Evolutionary conservation across 179 eudicot species (phyloP).

Genomic region (Spinacia oleracea): DNA sequence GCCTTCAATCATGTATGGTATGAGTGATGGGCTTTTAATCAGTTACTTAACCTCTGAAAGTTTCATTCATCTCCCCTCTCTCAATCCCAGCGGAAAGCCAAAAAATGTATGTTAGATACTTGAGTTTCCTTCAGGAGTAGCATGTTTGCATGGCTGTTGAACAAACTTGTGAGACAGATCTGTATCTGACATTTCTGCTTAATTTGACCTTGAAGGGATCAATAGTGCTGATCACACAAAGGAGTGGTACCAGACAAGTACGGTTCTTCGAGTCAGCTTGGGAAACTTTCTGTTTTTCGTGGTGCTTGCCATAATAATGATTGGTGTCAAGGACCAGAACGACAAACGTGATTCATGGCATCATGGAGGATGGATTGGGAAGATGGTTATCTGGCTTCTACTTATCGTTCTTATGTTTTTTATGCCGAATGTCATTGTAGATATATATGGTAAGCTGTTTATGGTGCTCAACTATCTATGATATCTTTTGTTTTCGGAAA

Average conservation of each 20-base stretch:
- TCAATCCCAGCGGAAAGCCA: neutral
- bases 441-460: slow-evolving; percentile 67
- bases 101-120: neutral
- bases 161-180: neutral
- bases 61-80: neutral
- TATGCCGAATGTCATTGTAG: slow-evolving; percentile 65
- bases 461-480: neutral
- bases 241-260: slow-evolving; percentile 70
- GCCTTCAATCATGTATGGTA: neutral
- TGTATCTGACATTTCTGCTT: neutral
- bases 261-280: slow-evolving; percentile 95
- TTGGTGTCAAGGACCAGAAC: slow-evolving; percentile 93
- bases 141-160: neutral
- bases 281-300: slow-evolving; percentile 85
- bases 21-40: neutral
- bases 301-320: slow-evolving; percentile 76
- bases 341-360: slow-evolving; percentile 91
- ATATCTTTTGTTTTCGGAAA: neutral
- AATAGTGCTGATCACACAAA: slow-evolving; percentile 51
- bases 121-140: neutral
- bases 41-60: neutral
- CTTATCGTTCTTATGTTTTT: slow-evolving; percentile 76
- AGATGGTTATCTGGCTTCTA: slow-evolving; percentile 78
- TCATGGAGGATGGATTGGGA: slow-evolving; percentile 93
- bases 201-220: slow-evolving; percentile 62